A percentile compares a stretch with the other conserved stretches of the same genome.
Evolutionary conservation across 768 basidiomycete species (phyloP).

Genomic region (Mycena maculata): DNA sequence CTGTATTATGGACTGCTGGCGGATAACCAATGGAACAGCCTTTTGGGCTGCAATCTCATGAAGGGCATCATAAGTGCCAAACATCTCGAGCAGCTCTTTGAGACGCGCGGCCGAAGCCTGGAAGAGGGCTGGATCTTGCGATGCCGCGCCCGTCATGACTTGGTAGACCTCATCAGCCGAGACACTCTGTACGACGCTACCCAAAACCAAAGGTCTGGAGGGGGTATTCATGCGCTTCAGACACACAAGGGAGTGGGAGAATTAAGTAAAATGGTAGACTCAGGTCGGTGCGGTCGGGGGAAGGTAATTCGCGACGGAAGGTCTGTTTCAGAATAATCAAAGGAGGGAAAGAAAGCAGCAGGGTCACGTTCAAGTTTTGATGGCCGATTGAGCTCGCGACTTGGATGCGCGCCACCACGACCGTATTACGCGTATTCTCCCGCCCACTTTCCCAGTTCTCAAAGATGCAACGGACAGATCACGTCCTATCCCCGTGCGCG

Average conservation of each 20-base stretch:
- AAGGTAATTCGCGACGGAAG: too few relatives aligned
- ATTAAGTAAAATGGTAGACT: constrained; percentile 10
- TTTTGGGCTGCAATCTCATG: constrained; percentile 77
- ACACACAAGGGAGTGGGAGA: constrained; percentile 2
- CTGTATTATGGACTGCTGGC: constrained; percentile 87
- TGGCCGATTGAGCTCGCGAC: too few relatives aligned
- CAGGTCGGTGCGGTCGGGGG: not conserved
- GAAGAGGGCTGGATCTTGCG: constrained; percentile 73
- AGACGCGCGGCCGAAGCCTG: constrained; percentile 66
- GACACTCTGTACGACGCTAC: constrained; percentile 57
- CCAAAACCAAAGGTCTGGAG: constrained; percentile 41
- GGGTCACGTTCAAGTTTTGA: not conserved
- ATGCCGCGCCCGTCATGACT: constrained; percentile 74
- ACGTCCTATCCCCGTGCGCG: not conserved
- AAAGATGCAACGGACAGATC: not conserved
- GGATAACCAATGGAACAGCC: constrained; percentile 70
- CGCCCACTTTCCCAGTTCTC: constrained; percentile 7
- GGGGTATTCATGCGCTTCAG: constrained; percentile 42
- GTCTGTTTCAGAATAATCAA: not conserved
- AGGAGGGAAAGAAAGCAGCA: not conserved
- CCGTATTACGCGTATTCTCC: not conserved
- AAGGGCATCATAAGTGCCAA: constrained; percentile 77
- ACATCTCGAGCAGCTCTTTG: constrained; percentile 73
- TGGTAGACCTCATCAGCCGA: constrained; percentile 74
- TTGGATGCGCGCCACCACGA: constrained; percentile 13